Conservation (phyloP, 176 grass and related monocot genomes). For the Triticum dicoccoides region DNA sequence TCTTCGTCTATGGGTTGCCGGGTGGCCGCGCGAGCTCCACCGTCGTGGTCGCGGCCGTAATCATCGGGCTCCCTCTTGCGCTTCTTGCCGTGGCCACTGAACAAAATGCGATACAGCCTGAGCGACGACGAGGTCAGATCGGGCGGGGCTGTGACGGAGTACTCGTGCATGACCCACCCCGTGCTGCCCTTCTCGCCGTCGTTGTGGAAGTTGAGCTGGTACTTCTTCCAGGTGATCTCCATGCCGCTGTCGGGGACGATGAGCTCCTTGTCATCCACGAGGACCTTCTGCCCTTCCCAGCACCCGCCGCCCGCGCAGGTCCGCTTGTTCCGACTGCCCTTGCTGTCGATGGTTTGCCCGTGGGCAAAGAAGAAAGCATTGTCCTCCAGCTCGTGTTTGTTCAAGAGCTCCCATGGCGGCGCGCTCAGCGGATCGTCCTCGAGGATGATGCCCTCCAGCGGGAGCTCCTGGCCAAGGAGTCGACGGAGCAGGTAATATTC, state of each 20-base stretch:
- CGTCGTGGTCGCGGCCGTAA: neutral
- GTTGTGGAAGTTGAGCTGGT: neutral
- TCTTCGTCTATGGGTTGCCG: neutral
- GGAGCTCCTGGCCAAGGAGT: neutral
- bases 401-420: constrained; percentile 23
- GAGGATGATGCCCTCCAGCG: neutral
- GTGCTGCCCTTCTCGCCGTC: neutral
- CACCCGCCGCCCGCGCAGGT: neutral
- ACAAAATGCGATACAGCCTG: neutral
- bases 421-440: neutral
- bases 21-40: neutral
- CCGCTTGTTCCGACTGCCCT: neutral
- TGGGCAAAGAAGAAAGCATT: constrained; percentile 18
- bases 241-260: neutral
- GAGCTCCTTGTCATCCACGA: neutral
- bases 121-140: neutral
- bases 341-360: neutral
- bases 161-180: constrained; percentile 46
- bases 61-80: neutral
- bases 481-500: neutral
- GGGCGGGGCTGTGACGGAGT: neutral
- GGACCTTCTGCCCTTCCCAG: neutral
- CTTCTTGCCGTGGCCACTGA: neutral
- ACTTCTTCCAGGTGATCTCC: constrained; percentile 11
- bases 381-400: neutral